A percentile compares a stretch with the other conserved stretches of the same genome.
These are phyloP conservation scores for Ochetophila trinervis DNA, from an alignment of 306 rosid species.

Conservation along the genomic window DNA sequence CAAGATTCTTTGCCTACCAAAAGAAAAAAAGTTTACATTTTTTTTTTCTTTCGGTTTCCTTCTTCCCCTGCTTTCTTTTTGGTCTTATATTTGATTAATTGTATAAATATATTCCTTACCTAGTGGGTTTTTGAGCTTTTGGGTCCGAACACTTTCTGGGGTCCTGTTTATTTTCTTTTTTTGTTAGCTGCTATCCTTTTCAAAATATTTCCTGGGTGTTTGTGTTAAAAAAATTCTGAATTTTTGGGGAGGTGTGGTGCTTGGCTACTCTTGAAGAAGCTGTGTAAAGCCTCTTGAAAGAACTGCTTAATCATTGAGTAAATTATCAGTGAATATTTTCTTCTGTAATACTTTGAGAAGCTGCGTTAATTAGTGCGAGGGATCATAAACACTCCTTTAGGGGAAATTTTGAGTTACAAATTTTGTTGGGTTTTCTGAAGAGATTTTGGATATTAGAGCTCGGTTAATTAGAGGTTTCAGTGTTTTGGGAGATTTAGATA, in stretches of 20 bases:
- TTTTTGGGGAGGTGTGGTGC: constrained; percentile 18
- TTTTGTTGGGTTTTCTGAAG: constrained; percentile 3
- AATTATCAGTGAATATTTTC: neutral
- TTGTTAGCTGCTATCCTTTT: neutral
- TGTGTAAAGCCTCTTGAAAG: constrained; percentile 3
- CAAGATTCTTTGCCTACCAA: neutral
- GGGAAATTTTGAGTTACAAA: neutral
- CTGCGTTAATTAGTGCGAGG: constrained; percentile 16
- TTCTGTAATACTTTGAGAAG: neutral
- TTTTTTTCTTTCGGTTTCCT: too few species aligned
- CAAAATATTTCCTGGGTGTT: constrained; percentile 2
- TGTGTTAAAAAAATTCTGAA: constrained; percentile 26
- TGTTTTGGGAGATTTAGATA: constrained; percentile 1
- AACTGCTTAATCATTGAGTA: neutral
- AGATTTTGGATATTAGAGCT: neutral
- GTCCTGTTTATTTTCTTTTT: neutral
- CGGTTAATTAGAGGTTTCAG: constrained; percentile 12
- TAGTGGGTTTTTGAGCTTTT: constrained; percentile 28
- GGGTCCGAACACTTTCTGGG: constrained; percentile 22
- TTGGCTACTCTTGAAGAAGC: constrained; percentile 19
- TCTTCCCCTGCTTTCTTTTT: neutral
- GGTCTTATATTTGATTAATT: constrained; percentile 5
- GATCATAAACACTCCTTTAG: neutral
- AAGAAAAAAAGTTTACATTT: too few species aligned
- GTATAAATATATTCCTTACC: constrained; percentile 8